Conservation (phyloP, 2,329 filamentous ascomycete species). For the Fusarium sp. region DNA sequence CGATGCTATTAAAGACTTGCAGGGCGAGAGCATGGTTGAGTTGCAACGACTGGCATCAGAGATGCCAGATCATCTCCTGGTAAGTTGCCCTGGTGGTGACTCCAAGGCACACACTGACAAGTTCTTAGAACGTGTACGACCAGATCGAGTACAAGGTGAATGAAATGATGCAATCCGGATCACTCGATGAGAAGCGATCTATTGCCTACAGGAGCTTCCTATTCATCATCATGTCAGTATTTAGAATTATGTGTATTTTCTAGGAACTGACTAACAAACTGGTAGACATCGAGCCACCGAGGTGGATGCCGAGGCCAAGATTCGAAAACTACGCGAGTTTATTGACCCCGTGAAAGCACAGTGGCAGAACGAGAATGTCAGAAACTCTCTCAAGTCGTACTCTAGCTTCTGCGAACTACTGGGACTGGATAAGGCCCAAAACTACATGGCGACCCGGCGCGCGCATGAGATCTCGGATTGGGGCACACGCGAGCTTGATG, state of each 20-base stretch:
- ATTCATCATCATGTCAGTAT: constrained; percentile 86
- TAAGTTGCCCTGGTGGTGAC: constrained; percentile 57
- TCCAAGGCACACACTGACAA: constrained; percentile 13
- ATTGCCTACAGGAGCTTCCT: constrained; percentile 91
- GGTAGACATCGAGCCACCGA: constrained; percentile 82
- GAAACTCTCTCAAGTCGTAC: constrained; percentile 80
- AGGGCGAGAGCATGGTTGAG: constrained; percentile 87
- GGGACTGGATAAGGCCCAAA: constrained; percentile 83
- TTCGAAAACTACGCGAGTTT: constrained; percentile 81
- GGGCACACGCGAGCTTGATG: constrained; percentile 82
- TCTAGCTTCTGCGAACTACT: constrained; percentile 84
- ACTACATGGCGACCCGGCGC: constrained; percentile 80
- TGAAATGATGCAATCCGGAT: constrained; percentile 81
- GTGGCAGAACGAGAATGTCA: constrained; percentile 82
- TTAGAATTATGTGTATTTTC: neutral
- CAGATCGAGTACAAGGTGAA: constrained; percentile 87
- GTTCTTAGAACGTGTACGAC: constrained; percentile 81
- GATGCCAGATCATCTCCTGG: constrained; percentile 90
- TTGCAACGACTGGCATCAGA: constrained; percentile 89
- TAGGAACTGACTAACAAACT: constrained; percentile 25
- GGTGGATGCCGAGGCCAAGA: constrained; percentile 79
- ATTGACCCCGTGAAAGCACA: constrained; percentile 84
- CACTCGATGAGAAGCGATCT: constrained; percentile 84
- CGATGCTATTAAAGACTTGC: constrained; percentile 91
- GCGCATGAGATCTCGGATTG: constrained; percentile 87